These are phyloP conservation scores for Diaporthe eres DNA, from an alignment of 2,329 filamentous ascomycete genomes.

Conservation along the genomic window DNA sequence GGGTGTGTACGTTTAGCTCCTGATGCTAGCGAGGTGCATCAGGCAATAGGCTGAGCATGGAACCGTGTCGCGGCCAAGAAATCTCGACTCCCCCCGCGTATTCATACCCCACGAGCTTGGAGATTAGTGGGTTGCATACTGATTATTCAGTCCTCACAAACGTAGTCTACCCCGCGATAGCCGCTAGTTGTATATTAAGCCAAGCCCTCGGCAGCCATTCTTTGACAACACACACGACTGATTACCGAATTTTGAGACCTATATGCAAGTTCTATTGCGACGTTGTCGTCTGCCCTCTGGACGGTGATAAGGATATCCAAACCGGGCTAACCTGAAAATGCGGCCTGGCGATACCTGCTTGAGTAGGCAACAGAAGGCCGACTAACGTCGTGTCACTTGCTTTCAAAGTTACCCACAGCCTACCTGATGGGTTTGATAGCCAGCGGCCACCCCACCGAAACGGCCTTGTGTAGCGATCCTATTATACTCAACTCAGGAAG, in stretches of 20 bases:
- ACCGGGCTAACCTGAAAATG: not conserved
- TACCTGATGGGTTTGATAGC: not conserved
- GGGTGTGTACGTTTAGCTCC: not conserved
- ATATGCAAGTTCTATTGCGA: not conserved
- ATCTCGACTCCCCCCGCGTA: slow-evolving; percentile 3
- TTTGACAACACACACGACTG: not conserved
- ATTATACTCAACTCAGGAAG: not conserved
- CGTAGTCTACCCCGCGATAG: slow-evolving; percentile 7
- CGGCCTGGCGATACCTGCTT: not conserved
- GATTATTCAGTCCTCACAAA: slow-evolving; percentile 14
- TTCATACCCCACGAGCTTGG: not conserved
- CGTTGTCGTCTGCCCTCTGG: not conserved
- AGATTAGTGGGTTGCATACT: not conserved
- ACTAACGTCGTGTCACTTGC: not conserved
- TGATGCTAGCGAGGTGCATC: slow-evolving; percentile 8
- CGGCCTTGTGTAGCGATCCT: not conserved
- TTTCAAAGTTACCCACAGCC: slow-evolving; percentile 1
- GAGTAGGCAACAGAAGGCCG: not conserved
- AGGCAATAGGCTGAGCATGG: not conserved
- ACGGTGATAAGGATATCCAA: not conserved
- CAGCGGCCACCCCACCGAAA: not conserved
- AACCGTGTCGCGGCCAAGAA: slow-evolving; percentile 1
- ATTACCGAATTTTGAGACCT: not conserved
- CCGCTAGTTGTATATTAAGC: not conserved
- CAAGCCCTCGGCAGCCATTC: slow-evolving; percentile 4